Evolutionary conservation across 1,284 basidiomycete species (phyloP), one percentile per base, ranked within the genome.

Genomic region (Cutaneotrichosporon sp.): DNA sequence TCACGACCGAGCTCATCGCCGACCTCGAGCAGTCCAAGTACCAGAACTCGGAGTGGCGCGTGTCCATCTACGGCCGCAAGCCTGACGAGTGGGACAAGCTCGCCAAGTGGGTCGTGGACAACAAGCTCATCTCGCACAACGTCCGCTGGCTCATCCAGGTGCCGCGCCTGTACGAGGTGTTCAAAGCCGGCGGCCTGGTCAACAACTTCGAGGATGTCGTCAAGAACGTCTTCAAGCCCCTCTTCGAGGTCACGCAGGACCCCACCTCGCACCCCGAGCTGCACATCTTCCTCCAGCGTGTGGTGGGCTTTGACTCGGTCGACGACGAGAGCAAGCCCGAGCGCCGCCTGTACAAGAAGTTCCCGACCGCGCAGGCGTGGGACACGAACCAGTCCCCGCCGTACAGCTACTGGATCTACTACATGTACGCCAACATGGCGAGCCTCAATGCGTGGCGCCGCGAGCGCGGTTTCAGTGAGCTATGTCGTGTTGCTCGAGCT

Each of bases 21-120:
- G 97, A 99, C 85, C 79, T 98, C 38, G 94, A 98, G 78, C 92
- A 95, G 79, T 95, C 91, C 83, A 99, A 99, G 81, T 99, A 99
- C 73, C 95, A 99, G 84, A 97, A 91, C 79, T 95, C 87, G 72
- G 97, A 99, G 82, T 99, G 97, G 89, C 87, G 97, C 10, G 85
- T 99, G 64, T 95, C 92, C 61, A 92, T 99, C 69, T 99, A 99
- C 71, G 97, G 95, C 9, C 87, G 81, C 58, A 83, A 80, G 60
- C 61, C 77, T 45, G 74, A 87, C 65, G 97, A 99, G 81, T 99
- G 97, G 97, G 97, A 99, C 82, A 98, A 97, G 75, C 84, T 99
- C 6, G 95, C 97, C 8, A 89, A 89, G 82, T 99, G 97, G 97
- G 88, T 99, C 56, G 87, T 97, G 72, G 86, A 91, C 75, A 87